Percentiles rank a stretch among this genome's conserved stretches.
Conservation (phyloP, 2,329 filamentous ascomycete genomes). For the Penicillium hordei region DNA sequence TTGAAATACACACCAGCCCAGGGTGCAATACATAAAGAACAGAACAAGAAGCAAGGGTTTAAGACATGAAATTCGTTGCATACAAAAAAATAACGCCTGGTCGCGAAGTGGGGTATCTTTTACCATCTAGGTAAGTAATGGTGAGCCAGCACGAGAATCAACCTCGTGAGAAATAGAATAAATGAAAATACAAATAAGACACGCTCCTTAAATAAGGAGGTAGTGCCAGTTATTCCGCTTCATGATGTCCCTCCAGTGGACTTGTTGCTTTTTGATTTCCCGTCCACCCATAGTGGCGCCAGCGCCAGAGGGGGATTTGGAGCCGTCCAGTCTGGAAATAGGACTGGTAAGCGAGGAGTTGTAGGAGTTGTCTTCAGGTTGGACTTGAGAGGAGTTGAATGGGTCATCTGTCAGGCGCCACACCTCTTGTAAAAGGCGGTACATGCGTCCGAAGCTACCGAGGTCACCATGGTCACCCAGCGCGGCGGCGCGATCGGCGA, state of each 20-base stretch:
- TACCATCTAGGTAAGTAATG: not conserved
- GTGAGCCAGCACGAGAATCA: not conserved
- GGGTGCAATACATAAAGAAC: no score
- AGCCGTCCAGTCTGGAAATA: not conserved
- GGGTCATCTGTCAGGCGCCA: constrained; percentile 74
- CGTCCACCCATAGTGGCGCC: constrained; percentile 6
- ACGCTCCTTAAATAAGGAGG: constrained; percentile 69
- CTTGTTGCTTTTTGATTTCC: constrained; percentile 54
- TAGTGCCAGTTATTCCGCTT: constrained; percentile 88
- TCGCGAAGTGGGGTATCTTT: not conserved
- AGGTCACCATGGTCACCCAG: constrained; percentile 75
- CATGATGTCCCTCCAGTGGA: constrained; percentile 97
- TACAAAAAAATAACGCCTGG: not conserved
- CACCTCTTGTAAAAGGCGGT: constrained; percentile 74
- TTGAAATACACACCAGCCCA: no score
- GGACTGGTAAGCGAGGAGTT: not conserved
- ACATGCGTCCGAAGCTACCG: constrained; percentile 83
- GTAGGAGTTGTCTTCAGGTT: constrained; percentile 4
- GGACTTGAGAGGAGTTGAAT: not conserved
- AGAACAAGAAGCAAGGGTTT: not conserved
- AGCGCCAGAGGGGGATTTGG: not conserved
- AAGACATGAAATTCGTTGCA: not conserved
- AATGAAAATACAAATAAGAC: not conserved
- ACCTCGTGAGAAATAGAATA: not conserved
- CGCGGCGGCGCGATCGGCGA: constrained; percentile 70